Conservation (phyloP, 257 asterid species). For the Solanum dulcamara region DNA sequence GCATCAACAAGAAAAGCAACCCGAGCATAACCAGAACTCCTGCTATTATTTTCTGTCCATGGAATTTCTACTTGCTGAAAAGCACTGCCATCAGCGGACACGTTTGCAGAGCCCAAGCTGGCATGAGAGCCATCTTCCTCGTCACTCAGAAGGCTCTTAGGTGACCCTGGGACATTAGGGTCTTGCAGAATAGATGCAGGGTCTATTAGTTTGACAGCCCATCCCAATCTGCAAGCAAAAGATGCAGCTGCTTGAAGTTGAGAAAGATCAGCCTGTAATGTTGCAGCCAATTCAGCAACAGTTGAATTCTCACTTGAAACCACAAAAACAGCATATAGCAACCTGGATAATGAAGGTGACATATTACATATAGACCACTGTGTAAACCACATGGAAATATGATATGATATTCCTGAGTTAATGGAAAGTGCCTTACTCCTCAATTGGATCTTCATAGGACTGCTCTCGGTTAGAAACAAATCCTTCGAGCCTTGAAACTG, state of each 20-base stretch:
- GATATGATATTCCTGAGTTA: conserved; percentile 7
- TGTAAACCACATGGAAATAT: conserved; percentile 3
- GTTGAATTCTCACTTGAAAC: conserved; percentile 97
- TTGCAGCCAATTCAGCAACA: conserved; percentile 85
- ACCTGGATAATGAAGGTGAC: conserved; percentile 40
- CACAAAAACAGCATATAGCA: conserved; percentile 99
- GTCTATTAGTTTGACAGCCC: conserved; percentile 93
- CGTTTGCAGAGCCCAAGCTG: conserved; percentile 34
- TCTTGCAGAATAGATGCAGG: conserved; percentile 95
- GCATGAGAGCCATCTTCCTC: conserved; percentile 64
- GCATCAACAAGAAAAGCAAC: conserved; percentile 99
- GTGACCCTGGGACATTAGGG: conserved; percentile 53
- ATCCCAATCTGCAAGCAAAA: conserved; percentile 96
- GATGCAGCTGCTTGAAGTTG: conserved; percentile 99
- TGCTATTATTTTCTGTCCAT: conserved; percentile 55
- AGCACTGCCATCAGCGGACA: conserved; percentile 46
- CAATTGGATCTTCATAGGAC: conserved; percentile 98
- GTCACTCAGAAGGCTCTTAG: conserved; percentile 59
- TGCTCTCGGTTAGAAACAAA: conserved; percentile 99
- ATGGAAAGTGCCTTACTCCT: conserved; percentile 58
- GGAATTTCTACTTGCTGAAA: conserved; percentile 58
- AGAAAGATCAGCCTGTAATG: conserved; percentile 91
- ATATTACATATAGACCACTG: conserved; percentile 13
- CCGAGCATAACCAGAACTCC: conserved; percentile 68
- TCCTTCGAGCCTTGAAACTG: conserved; percentile 99